Evolutionary conservation across 352 stramenopile species (phyloP), one percentile per base, ranked within the genome.

Genomic region (Halophytophthora polymorphica): DNA sequence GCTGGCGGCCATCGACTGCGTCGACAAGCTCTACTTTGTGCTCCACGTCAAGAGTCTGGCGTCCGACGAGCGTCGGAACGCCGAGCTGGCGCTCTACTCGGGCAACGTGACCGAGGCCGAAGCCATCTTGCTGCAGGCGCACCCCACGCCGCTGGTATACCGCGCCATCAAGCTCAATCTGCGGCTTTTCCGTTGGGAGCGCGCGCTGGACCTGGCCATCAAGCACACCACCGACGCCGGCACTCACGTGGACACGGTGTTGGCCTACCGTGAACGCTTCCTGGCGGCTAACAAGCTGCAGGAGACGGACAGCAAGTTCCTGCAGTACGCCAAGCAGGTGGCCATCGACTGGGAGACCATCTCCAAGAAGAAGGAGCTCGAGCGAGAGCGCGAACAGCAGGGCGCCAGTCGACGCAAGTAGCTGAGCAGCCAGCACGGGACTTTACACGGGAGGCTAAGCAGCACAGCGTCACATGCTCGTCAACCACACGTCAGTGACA

Each of bases 21-120:
- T 97, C n/a, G 90, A 97, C 62, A 98, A 98, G 66, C 78, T 97
- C 17, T 87, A 97, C 67, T 98, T 96, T 45, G 72, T 98, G 36
- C 71, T 95, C 17, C 75, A 96, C 53, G 82, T 97, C 21, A 96
- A 96, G 69, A 82, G 70, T 17, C 59, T 96, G 25, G 63, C 72
- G 25, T 93, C 66, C 0, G 84, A 96, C 25, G 86, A 96, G 52
- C 85, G 85, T 28, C 77, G 81, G 7, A 96, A 95, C 48, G 90
- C 90, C 8, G 88, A 97, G 43, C 69, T 97, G 35, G 86, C 88
- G 6, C 50, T 97, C 13, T 96, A 86, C 49, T 82, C 80, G 5
- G 77, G 76, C 22, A 90, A 75, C 36, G 69, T 95, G n/a, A 84
- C 97, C 17, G 86, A 97, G 61, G 93, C 92, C n/a, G 89, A 98